Conservation (phyloP, 257 asterid species). For the Solanum etuberosum region DNA sequence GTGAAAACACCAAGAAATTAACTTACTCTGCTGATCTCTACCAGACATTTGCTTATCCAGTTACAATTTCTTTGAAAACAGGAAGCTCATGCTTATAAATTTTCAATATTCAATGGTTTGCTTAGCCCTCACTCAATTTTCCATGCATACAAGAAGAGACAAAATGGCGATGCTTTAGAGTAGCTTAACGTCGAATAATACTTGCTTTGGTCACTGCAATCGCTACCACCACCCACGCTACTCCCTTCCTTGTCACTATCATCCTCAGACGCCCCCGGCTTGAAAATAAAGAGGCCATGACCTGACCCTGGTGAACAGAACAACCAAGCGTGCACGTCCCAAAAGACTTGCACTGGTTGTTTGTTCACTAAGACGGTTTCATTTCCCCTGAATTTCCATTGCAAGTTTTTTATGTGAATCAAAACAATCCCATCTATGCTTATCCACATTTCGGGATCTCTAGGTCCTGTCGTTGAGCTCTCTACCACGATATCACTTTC, state of each 20-base stretch:
- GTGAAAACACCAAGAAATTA: neutral
- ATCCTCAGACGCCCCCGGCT: conserved; percentile 38
- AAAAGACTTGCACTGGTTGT: conserved; percentile 70
- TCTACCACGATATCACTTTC: conserved; percentile 87
- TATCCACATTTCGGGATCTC: conserved; percentile 97
- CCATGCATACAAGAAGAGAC: conserved; percentile 68
- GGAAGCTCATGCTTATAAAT: neutral
- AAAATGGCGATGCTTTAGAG: conserved; percentile 40
- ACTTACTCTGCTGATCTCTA: neutral
- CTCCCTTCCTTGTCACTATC: conserved; percentile 41
- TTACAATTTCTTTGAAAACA: neutral
- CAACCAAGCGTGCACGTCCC: conserved; percentile 94
- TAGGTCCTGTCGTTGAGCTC: conserved; percentile 58
- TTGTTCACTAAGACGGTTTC: conserved; percentile 72
- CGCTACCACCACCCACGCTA: conserved; percentile 15
- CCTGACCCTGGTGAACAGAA: conserved; percentile 53
- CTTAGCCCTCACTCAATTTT: conserved; percentile 44
- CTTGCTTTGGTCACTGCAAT: conserved; percentile 42
- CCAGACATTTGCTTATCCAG: neutral
- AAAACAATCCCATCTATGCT: conserved; percentile 89
- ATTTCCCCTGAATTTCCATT: conserved; percentile 96
- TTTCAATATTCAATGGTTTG: neutral
- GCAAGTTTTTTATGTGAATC: conserved; percentile 70
- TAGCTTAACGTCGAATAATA: conserved; percentile 55
- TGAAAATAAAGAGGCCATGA: conserved; percentile 72